phyloP scores from a whole-genome alignment of 768 basidiomycete genomes.

The Pleurotus pulmonarius region DNA sequence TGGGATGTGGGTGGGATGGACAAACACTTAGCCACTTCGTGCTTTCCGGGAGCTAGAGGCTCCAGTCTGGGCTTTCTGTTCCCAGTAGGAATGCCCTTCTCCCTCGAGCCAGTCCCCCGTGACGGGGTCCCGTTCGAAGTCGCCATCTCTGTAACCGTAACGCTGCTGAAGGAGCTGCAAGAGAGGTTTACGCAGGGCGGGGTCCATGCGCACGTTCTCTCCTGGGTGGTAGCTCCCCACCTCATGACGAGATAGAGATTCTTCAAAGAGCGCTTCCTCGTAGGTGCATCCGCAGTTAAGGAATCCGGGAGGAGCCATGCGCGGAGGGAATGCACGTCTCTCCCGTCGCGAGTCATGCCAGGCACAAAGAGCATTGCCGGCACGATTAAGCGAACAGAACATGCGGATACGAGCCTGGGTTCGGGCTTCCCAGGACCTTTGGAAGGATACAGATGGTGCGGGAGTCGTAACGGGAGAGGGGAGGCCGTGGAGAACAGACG shows the following conservation, averaged over 20 bases:
- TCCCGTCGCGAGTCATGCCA: slow-evolving; percentile 90
- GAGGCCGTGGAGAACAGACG: slow-evolving; percentile 14
- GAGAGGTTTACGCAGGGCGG: slow-evolving; percentile 77
- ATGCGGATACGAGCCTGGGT: slow-evolving; percentile 68
- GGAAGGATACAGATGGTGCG: slow-evolving; percentile 43
- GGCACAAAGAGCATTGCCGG: slow-evolving; percentile 84
- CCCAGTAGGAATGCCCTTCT: slow-evolving; percentile 64
- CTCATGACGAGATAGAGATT: slow-evolving; percentile 71
- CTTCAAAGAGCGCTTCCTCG: slow-evolving; percentile 85
- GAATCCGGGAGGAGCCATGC: slow-evolving; percentile 72
- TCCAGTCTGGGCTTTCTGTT: slow-evolving; percentile 46
- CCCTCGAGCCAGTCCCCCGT: slow-evolving; percentile 67
- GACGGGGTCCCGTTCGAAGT: slow-evolving; percentile 70
- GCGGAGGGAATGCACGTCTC: slow-evolving; percentile 70
- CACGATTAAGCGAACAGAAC: slow-evolving; percentile 81
- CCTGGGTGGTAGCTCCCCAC: slow-evolving; percentile 84
- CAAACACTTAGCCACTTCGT: slow-evolving; percentile 13
- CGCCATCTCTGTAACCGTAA: slow-evolving; percentile 80
- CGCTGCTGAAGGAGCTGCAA: slow-evolving; percentile 66
- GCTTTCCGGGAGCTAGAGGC: slow-evolving; percentile 27
- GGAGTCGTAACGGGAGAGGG: slow-evolving; percentile 25
- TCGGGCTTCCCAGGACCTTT: slow-evolving; percentile 64
- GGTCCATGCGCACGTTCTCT: slow-evolving; percentile 86
- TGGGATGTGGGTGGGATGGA: slow-evolving; percentile 16
- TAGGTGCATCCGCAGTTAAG: slow-evolving; percentile 86